Evolutionary conservation across 1,284 basidiomycete species (phyloP).

Genomic region (Trametes sp.): DNA sequence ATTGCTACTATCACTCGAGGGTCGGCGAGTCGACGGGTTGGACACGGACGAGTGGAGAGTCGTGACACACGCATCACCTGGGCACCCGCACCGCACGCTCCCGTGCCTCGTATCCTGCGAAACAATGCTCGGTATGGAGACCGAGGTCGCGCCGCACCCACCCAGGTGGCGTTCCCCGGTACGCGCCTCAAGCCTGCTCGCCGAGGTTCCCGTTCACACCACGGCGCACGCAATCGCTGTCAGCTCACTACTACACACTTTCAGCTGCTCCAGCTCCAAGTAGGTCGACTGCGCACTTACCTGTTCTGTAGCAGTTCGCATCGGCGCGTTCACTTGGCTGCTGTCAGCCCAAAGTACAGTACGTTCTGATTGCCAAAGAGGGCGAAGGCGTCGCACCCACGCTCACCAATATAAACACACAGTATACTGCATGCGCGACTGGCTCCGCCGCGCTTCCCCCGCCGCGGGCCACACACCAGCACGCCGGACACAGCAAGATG

Average conservation of each 20-base stretch:
- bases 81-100: not conserved
- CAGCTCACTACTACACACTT: not conserved
- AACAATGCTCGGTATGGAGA: slow-evolving; percentile 1
- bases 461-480: not conserved
- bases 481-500: not conserved
- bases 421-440: not conserved
- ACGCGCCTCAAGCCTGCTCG: too few species aligned
- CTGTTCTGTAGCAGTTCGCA: too few species aligned
- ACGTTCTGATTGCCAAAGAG: too few species aligned
- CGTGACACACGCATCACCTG: slow-evolving; percentile 1
- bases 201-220: not conserved
- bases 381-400: too few species aligned
- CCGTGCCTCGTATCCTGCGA: not conserved
- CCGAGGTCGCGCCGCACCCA: slow-evolving; percentile 11
- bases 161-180: too few species aligned
- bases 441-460: not conserved
- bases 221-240: not conserved
- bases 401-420: too few species aligned
- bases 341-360: too few species aligned
- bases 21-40: not conserved
- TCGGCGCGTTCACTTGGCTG: too few species aligned
- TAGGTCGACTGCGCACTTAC: too few species aligned
- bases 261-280: not conserved
- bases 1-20: too few species aligned
- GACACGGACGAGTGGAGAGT: too few species aligned